Conservation (phyloP, 108 stramenopile genomes). For the Ochromonas danica region DNA sequence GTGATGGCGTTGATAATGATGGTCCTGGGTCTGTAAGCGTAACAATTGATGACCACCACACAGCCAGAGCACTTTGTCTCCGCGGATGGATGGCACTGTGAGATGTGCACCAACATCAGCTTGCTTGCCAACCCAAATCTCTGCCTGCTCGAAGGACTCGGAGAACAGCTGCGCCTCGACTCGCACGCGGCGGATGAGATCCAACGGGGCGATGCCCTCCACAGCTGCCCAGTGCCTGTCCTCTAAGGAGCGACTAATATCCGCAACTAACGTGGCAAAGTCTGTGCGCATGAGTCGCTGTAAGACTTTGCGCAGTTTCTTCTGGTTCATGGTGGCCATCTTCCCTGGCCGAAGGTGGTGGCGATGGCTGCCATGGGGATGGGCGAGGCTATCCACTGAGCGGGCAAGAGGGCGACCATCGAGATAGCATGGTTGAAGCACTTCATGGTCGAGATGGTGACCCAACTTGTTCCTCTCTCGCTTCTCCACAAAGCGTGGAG, state of each 20-base stretch:
- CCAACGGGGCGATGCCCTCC: background rate
- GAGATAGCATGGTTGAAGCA: too few species aligned
- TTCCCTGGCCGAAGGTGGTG: background rate
- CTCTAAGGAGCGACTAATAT: background rate
- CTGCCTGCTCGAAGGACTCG: conserved; percentile 35
- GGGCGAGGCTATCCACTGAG: too few species aligned
- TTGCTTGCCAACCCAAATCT: conserved; percentile 45
- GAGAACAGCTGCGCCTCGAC: conserved; percentile 13
- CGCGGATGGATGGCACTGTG: conserved; percentile 38
- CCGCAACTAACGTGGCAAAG: background rate
- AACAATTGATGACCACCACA: conserved; percentile 42
- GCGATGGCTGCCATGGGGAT: too few species aligned
- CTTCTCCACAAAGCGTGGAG: conserved; percentile 25
- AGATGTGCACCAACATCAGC: conserved; percentile 44
- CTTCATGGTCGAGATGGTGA: too few species aligned
- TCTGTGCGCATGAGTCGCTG: background rate
- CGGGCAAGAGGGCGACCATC: too few species aligned
- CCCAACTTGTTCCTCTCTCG: too few species aligned
- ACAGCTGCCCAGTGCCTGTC: conserved; percentile 8
- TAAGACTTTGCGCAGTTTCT: background rate
- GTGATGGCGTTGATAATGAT: too few species aligned
- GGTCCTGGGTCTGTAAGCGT: background rate
- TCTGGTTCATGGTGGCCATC: background rate
- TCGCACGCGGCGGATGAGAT: conserved; percentile 12
- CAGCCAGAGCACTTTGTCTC: conserved; percentile 47